Conservation (phyloP, 2,329 filamentous ascomycete genomes). For the Colletotrichum siamense region DNA sequence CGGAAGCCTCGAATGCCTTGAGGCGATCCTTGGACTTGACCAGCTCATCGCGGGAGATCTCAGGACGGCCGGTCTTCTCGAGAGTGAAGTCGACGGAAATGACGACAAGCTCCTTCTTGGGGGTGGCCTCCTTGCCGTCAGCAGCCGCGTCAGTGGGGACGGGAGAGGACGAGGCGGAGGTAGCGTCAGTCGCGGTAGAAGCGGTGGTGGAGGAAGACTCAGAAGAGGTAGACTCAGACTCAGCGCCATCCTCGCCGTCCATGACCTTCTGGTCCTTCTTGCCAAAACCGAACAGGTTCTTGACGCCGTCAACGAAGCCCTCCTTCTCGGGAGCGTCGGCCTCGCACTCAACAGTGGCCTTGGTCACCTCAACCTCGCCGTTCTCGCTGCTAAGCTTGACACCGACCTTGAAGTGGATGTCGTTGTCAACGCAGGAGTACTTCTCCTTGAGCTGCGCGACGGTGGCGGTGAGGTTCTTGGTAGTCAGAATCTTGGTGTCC, state of each 20-base stretch:
- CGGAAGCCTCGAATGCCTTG: conserved; percentile 84
- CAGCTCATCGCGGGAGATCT: conserved; percentile 54
- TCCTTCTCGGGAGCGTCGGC: conserved; percentile 76
- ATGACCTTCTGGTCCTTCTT: conserved; percentile 84
- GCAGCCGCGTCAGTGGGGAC: conserved; percentile 53
- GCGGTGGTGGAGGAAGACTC: conserved; percentile 51
- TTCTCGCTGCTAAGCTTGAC: conserved; percentile 75
- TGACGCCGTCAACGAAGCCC: conserved; percentile 89
- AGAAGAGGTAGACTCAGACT: conserved; percentile 38
- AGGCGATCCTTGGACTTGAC: conserved; percentile 71
- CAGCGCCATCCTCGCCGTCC: conserved; percentile 58
- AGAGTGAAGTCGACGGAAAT: conserved; percentile 58
- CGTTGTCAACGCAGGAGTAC: conserved; percentile 76
- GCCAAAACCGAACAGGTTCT: conserved; percentile 94
- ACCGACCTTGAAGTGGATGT: conserved; percentile 81
- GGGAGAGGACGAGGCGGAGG: conserved; percentile 38
- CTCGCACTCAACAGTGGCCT: conserved; percentile 85
- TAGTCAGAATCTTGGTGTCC: conserved; percentile 70
- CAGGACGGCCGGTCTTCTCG: conserved; percentile 55
- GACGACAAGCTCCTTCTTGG: conserved; percentile 63
- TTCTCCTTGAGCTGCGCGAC: conserved; percentile 80
- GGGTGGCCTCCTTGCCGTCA: conserved; percentile 56
- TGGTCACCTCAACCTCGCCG: conserved; percentile 80
- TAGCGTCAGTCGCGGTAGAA: conserved; percentile 10
- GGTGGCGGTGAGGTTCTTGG: conserved; percentile 85